Conservation (phyloP, 148 eudicot genomes). For the Pharnaceum exiguum region DNA sequence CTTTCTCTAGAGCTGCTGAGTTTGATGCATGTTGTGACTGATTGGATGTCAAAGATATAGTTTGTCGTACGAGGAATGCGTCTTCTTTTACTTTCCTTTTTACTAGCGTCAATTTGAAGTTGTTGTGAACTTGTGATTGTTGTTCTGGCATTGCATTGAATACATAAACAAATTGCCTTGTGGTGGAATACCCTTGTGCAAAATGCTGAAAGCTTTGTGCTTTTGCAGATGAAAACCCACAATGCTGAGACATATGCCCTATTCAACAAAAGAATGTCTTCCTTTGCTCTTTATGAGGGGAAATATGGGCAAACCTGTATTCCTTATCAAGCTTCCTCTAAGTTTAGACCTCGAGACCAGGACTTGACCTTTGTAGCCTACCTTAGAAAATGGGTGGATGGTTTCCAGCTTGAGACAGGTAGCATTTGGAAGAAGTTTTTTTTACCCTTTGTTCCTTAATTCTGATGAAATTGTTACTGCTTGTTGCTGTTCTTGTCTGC, state of each 20-base stretch:
- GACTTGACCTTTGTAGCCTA: slow-evolving; percentile 44
- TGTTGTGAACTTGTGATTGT: too few relatives aligned
- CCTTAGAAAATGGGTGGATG: slow-evolving; percentile 57
- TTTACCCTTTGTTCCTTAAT: background rate
- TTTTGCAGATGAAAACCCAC: slow-evolving; percentile 66
- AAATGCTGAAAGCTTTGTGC: background rate
- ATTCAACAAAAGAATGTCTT: slow-evolving; percentile 60
- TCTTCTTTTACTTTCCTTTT: too few relatives aligned
- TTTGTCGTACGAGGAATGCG: too few relatives aligned
- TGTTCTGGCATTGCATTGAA: too few relatives aligned
- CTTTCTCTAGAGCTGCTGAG: too few relatives aligned
- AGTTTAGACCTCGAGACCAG: slow-evolving; percentile 41
- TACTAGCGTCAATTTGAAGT: too few relatives aligned
- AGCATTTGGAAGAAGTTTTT: background rate
- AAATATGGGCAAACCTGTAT: slow-evolving; percentile 36
- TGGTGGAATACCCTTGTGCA: background rate
- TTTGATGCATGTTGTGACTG: too few relatives aligned
- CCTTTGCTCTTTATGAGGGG: slow-evolving; percentile 89
- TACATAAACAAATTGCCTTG: too few relatives aligned
- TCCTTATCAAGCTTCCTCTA: slow-evolving; percentile 76
- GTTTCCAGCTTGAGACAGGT: slow-evolving; percentile 51
- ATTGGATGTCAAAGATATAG: too few relatives aligned
- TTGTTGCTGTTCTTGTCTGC: background rate
- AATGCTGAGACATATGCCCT: slow-evolving; percentile 47
- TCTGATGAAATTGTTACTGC: background rate